These are phyloP conservation scores for Phanerodontia chrysosporium DNA, from an alignment of 768 basidiomycete species.

Conservation along the genomic window DNA sequence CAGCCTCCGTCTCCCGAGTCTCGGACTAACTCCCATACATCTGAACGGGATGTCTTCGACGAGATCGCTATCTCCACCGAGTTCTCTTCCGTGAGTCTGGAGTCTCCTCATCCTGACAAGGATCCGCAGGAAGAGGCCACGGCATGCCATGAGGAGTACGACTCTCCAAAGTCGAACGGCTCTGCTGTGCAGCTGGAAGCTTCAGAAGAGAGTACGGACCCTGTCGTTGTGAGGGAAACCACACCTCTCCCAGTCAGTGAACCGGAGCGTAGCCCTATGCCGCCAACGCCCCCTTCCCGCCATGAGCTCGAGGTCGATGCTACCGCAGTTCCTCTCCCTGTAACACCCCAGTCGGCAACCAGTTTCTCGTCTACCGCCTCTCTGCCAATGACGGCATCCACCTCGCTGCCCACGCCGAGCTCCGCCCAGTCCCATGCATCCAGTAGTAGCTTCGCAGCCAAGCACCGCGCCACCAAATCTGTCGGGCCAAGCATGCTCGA, in stretches of 20 bases:
- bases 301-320: background rate
- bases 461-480: conserved; percentile 47
- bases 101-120: conserved; percentile 12
- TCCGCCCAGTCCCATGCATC: conserved; percentile 16
- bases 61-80: conserved; percentile 21
- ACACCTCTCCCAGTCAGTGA: background rate
- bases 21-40: conserved; percentile 14
- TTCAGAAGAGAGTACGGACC: conserved; percentile 4
- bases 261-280: conserved; percentile 5
- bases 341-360: conserved; percentile 6
- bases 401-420: conserved; percentile 26
- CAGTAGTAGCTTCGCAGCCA: conserved; percentile 18
- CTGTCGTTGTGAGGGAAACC: conserved; percentile 3
- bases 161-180: conserved; percentile 12
- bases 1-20: conserved; percentile 14
- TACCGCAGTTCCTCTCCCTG: conserved; percentile 3
- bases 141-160: conserved; percentile 6
- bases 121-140: conserved; percentile 8
- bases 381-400: conserved; percentile 28
- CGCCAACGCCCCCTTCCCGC: background rate
- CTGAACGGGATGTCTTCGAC: conserved; percentile 20
- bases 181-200: conserved; percentile 19
- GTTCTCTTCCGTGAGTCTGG: conserved; percentile 16
- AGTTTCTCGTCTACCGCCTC: conserved; percentile 17
- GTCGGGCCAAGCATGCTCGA: conserved; percentile 69